A percentile compares a stretch with the other conserved stretches of the same genome.
phyloP scores from a whole-genome alignment of 768 basidiomycete species.

The Saitozyma sp. region DNA sequence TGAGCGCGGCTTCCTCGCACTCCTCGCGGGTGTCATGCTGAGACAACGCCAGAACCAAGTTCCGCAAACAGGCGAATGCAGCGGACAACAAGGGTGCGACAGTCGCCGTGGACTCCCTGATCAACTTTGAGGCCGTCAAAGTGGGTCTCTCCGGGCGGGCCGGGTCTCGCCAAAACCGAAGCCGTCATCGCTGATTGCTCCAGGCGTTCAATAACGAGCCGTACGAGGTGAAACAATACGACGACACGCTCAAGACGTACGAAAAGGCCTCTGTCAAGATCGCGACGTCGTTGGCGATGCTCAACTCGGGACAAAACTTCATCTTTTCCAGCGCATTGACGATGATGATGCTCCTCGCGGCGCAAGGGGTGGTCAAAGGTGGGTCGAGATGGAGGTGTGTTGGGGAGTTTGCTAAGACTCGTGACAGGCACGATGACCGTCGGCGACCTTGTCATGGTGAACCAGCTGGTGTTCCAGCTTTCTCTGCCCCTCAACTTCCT shows the following conservation, averaged over 20 bases:
- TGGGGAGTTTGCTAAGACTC: not conserved
- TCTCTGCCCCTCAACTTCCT: slow-evolving; percentile 96
- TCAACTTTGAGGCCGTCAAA: slow-evolving; percentile 99
- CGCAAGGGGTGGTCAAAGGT: slow-evolving; percentile 92
- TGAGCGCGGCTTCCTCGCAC: slow-evolving; percentile 48
- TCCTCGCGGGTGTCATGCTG: not conserved
- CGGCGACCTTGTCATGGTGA: slow-evolving; percentile 98
- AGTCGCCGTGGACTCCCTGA: slow-evolving; percentile 87
- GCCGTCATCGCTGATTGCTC: slow-evolving; percentile 6
- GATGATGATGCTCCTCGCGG: slow-evolving; percentile 91
- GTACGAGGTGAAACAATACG: slow-evolving; percentile 87
- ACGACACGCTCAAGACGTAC: slow-evolving; percentile 79
- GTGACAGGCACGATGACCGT: slow-evolving; percentile 93
- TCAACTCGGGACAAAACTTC: slow-evolving; percentile 95
- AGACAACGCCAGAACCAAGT: slow-evolving; percentile 66
- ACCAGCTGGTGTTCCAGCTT: slow-evolving; percentile 95
- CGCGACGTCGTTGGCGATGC: slow-evolving; percentile 83
- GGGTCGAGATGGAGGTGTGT: slow-evolving; percentile 17
- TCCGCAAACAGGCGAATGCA: slow-evolving; percentile 89
- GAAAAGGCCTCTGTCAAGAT: slow-evolving; percentile 93
- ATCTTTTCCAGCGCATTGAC: slow-evolving; percentile 95
- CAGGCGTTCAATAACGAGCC: slow-evolving; percentile 98
- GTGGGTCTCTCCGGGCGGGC: slow-evolving; percentile 55
- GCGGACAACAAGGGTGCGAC: slow-evolving; percentile 97
- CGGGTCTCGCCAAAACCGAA: not conserved